Percentiles rank a stretch among this genome's conserved stretches.
Evolutionary conservation across 345 rosid species (phyloP).

Genomic region (Eucalyptus camaldulensis): DNA sequence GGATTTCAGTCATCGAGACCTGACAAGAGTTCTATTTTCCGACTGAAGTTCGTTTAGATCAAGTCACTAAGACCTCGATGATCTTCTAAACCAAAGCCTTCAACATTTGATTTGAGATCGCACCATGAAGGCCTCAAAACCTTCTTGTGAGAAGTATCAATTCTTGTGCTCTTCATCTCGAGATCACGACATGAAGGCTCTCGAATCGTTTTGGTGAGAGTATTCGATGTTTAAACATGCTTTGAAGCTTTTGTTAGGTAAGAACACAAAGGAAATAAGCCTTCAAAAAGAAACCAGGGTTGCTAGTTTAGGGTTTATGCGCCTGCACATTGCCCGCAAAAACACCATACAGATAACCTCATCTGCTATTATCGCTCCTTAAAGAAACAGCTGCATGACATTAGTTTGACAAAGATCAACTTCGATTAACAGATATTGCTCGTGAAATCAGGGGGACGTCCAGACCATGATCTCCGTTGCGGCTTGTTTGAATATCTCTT

Average conservation of each 20-base stretch:
- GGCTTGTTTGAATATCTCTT: conserved; percentile 45
- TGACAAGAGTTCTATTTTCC: not conserved
- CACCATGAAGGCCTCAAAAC: not conserved
- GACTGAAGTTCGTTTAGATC: not conserved
- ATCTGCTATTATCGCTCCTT: not conserved
- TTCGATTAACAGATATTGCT: not conserved
- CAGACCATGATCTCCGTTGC: conserved; percentile 39
- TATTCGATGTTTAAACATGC: not conserved
- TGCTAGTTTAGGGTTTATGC: not conserved
- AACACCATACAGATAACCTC: not conserved
- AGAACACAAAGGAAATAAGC: not conserved
- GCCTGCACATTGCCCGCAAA: not conserved
- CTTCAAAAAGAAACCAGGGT: not conserved
- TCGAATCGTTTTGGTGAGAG: not conserved
- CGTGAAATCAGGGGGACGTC: conserved; percentile 15
- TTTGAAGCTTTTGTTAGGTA: not conserved
- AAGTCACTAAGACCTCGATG: not conserved
- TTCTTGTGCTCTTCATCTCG: not conserved
- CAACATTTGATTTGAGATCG: not conserved
- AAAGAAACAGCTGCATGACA: not conserved
- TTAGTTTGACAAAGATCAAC: not conserved
- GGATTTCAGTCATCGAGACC: not conserved
- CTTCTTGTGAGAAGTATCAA: not conserved
- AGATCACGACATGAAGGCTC: not conserved
- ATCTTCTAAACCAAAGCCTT: not conserved